These are phyloP conservation scores for Cylindrotheca fusiformis DNA, from an alignment of 108 stramenopile species.

Conservation along the genomic window DNA sequence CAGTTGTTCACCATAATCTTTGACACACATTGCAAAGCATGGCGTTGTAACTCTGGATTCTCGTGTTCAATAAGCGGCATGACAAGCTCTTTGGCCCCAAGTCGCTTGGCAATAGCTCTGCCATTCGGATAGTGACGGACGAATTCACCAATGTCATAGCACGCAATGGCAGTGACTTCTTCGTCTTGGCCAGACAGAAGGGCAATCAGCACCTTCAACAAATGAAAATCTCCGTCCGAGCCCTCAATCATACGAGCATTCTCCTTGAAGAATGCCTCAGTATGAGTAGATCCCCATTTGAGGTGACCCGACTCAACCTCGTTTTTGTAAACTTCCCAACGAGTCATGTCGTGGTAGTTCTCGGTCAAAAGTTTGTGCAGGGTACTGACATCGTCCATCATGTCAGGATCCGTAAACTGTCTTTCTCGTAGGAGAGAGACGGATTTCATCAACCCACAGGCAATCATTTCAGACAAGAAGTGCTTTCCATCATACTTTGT, in stretches of 20 bases:
- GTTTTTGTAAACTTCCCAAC: slow-evolving; percentile 91
- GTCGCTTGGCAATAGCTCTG: slow-evolving; percentile 76
- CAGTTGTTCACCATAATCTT: slow-evolving; percentile 97
- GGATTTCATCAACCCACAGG: slow-evolving; percentile 85
- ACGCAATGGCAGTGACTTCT: slow-evolving; percentile 93
- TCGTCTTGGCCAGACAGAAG: slow-evolving; percentile 80
- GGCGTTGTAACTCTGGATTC: slow-evolving; percentile 89
- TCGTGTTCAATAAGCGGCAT: slow-evolving; percentile 94
- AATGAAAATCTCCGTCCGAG: slow-evolving; percentile 67
- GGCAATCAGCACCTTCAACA: slow-evolving; percentile 80
- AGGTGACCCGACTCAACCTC: slow-evolving; percentile 89
- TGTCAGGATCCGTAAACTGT: slow-evolving; percentile 90
- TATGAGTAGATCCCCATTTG: slow-evolving; percentile 93
- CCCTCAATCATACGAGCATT: slow-evolving; percentile 84
- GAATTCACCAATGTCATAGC: slow-evolving; percentile 97
- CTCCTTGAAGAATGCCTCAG: slow-evolving; percentile 92
- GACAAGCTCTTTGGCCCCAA: slow-evolving; percentile 93
- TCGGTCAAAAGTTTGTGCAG: slow-evolving; percentile 78
- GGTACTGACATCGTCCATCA: slow-evolving; percentile 74
- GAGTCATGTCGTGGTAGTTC: slow-evolving; percentile 91
- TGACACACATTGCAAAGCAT: slow-evolving; percentile 92
- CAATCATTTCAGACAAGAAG: slow-evolving; percentile 90
- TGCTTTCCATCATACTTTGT: slow-evolving; percentile 45
- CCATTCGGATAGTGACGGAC: slow-evolving; percentile 97
- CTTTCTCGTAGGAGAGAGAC: slow-evolving; percentile 78